Percentiles rank a stretch among this genome's conserved stretches.
These are phyloP conservation scores for Neonectria sp. DNA, from an alignment of 2,329 filamentous ascomycete genomes.

Conservation along the genomic window DNA sequence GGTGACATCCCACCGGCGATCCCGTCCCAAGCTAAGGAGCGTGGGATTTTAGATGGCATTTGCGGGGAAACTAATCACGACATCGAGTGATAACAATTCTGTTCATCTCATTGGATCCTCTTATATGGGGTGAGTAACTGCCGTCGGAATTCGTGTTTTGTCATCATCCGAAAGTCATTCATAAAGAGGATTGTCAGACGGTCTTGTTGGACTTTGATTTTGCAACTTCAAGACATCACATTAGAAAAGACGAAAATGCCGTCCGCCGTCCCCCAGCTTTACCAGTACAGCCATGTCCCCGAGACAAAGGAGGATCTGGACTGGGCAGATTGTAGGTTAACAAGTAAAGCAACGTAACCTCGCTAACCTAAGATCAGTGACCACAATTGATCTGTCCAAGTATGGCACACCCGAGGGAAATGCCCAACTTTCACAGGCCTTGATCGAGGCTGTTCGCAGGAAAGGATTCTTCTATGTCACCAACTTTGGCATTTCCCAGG, in stretches of 20 bases:
- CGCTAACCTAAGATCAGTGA: conserved; percentile 39
- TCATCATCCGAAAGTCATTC: neutral
- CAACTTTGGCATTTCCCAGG: conserved; percentile 73
- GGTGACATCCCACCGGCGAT: neutral
- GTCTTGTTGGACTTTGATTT: neutral
- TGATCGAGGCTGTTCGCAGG: conserved; percentile 53
- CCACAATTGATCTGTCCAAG: conserved; percentile 52
- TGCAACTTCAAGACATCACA: neutral
- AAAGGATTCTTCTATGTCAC: conserved; percentile 59
- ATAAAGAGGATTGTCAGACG: neutral
- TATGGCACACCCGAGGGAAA: conserved; percentile 53
- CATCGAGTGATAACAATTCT: conserved; percentile 20
- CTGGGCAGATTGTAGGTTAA: conserved; percentile 53
- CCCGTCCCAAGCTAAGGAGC: conserved; percentile 12
- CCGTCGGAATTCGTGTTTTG: neutral
- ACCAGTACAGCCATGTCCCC: conserved; percentile 54
- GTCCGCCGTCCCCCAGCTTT: conserved; percentile 49
- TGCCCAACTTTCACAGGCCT: conserved; percentile 44
- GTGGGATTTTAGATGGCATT: conserved; percentile 3
- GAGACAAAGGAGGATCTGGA: conserved; percentile 56
- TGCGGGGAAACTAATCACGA: conserved; percentile 32
- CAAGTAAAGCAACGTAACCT: neutral
- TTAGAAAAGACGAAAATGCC: conserved; percentile 46
- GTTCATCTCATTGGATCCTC: conserved; percentile 11
- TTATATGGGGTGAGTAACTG: neutral